phyloP scores from a whole-genome alignment of 257 asterid genomes.

The Solanum corneliomulleri region DNA sequence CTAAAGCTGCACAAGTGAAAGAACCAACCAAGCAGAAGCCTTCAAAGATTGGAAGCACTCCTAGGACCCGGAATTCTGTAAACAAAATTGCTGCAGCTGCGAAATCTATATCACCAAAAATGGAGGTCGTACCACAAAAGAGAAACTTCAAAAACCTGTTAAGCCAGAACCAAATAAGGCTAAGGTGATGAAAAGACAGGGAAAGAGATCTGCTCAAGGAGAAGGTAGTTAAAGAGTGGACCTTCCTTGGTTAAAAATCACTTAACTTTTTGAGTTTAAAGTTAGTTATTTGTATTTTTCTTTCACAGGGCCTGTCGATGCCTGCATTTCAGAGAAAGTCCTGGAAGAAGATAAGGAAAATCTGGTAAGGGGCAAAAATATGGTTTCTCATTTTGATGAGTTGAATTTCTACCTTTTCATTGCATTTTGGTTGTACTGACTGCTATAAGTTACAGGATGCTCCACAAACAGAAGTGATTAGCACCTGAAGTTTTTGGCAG shows the following conservation, averaged over 20 bases:
- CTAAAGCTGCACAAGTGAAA: constrained; percentile 19
- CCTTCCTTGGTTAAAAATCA: background rate
- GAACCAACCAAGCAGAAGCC: constrained; percentile 14
- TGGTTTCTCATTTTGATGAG: background rate
- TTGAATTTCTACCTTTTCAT: background rate
- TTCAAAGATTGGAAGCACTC: constrained; percentile 22
- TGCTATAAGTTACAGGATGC: constrained; percentile 18
- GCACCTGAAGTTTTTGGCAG: background rate
- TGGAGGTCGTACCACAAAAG: background rate
- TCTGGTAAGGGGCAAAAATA: constrained; percentile 26
- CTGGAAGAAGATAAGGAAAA: constrained; percentile 76
- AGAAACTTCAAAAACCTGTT: background rate
- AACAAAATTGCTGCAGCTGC: constrained; percentile 3
- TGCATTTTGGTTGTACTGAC: background rate
- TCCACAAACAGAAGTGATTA: constrained; percentile 24
- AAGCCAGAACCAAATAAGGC: background rate
- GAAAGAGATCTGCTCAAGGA: constrained; percentile 28
- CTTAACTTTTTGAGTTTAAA: background rate
- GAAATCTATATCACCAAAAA: background rate
- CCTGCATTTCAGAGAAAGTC: constrained; percentile 27
- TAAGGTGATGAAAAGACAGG: constrained; percentile 47
- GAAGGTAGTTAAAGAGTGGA: constrained; percentile 29
- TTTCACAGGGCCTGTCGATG: constrained; percentile 24
- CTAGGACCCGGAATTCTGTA: constrained; percentile 28
- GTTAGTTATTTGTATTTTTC: background rate